A percentile compares a stretch with the other conserved stretches of the same genome.
Evolutionary conservation across 2,329 filamentous ascomycete genomes (phyloP).

Genomic region (Pseudogymnoascus pannorum): DNA sequence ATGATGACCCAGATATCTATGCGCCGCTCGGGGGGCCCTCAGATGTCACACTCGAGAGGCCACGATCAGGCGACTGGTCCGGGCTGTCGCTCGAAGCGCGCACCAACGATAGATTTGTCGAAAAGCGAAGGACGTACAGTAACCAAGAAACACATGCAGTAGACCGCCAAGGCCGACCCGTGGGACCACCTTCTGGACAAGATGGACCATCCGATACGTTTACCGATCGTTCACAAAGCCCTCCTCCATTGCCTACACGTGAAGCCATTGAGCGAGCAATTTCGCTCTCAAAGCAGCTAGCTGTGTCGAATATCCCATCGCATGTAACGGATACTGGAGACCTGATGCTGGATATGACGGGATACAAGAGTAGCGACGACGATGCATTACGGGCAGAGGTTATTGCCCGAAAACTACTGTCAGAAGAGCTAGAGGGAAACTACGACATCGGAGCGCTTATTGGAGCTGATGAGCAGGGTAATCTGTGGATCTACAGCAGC

Average conservation of each 20-base stretch:
- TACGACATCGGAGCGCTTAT: conserved; percentile 96
- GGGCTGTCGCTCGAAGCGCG: conserved; percentile 35
- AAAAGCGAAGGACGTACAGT: conserved; percentile 22
- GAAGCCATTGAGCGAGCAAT: conserved; percentile 80
- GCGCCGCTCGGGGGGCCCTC: conserved; percentile 49
- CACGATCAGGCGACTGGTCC: conserved; percentile 46
- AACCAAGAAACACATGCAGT: conserved; percentile 25
- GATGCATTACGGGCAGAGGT: conserved; percentile 87
- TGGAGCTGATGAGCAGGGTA: conserved; percentile 89
- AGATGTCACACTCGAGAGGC: conserved; percentile 39
- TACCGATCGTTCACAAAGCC: conserved; percentile 63
- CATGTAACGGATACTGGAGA: conserved; percentile 90
- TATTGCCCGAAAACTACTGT: conserved; percentile 84
- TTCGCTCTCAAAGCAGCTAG: conserved; percentile 78
- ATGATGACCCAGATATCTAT: conserved; percentile 26
- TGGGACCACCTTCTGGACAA: conserved; percentile 29
- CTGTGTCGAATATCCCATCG: conserved; percentile 84
- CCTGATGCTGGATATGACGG: conserved; percentile 96
- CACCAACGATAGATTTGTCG: conserved; percentile 48
- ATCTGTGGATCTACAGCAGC: conserved; percentile 99
- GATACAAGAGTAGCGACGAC: conserved; percentile 90
- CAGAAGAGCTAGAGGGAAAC: conserved; percentile 86
- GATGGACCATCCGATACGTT: conserved; percentile 23
- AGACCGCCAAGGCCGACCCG: conserved; percentile 33
- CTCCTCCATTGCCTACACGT: conserved; percentile 60